These are phyloP conservation scores for Candida montana DNA, from an alignment of 805 yeast genomes.

Conservation along the genomic window DNA sequence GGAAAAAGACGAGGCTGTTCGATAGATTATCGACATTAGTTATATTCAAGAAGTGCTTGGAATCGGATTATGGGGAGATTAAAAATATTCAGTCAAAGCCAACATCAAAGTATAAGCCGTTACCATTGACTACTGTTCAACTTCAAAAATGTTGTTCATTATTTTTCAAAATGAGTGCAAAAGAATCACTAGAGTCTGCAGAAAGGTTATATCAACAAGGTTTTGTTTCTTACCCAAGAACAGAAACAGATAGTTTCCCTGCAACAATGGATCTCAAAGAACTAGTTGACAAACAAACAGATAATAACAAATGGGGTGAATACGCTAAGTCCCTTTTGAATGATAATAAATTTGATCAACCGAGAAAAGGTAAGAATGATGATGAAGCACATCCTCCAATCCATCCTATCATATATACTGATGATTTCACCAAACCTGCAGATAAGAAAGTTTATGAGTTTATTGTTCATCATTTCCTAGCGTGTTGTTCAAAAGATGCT, in stretches of 20 bases:
- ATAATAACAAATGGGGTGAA: constrained; percentile 59
- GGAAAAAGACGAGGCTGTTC: constrained; percentile 70
- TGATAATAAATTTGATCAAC: constrained; percentile 45
- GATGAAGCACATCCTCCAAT: constrained; percentile 99
- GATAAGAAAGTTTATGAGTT: constrained; percentile 80
- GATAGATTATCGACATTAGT: constrained; percentile 63
- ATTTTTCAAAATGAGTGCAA: constrained; percentile 72
- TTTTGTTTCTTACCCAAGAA: constrained; percentile 90
- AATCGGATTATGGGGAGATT: constrained; percentile 45
- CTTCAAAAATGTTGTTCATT: constrained; percentile 82
- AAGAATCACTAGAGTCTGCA: constrained; percentile 69
- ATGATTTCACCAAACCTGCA: constrained; percentile 29
- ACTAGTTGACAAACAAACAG: constrained; percentile 56
- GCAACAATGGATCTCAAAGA: constrained; percentile 61
- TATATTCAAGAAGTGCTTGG: constrained; percentile 64
- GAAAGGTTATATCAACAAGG: constrained; percentile 85
- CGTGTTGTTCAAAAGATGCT: constrained; percentile 90
- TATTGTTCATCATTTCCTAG: constrained; percentile 79
- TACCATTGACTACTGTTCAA: constrained; percentile 92
- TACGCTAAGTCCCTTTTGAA: constrained; percentile 50
- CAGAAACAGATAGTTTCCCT: constrained; percentile 91
- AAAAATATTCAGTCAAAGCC: constrained; percentile 50
- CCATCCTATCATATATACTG: constrained; percentile 67
- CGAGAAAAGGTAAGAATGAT: constrained; percentile 77
- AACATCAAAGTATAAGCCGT: constrained; percentile 72